Percentiles rank a stretch among this genome's conserved stretches.
phyloP scores from a whole-genome alignment of 2,329 filamentous ascomycete genomes.

The Paecilomyces niveus region DNA sequence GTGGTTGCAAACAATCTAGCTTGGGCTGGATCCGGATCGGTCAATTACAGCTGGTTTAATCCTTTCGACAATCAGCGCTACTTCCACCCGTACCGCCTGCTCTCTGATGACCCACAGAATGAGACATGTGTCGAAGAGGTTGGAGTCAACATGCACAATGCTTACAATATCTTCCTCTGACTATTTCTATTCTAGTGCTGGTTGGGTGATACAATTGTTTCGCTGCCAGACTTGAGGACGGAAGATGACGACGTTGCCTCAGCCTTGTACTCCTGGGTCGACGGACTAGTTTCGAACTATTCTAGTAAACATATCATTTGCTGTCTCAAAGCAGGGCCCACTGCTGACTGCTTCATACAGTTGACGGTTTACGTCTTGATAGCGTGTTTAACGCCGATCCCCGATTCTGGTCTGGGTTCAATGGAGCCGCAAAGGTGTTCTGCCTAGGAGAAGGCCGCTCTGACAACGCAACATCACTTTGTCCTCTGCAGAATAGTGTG shows the following conservation, averaged over 20 bases:
- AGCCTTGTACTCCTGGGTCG: slow-evolving; percentile 30
- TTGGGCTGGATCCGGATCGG: not conserved
- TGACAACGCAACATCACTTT: slow-evolving; percentile 23
- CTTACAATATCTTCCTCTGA: not conserved
- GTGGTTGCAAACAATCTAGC: slow-evolving; percentile 30
- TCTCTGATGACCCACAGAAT: slow-evolving; percentile 1
- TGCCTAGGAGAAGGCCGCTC: slow-evolving; percentile 35
- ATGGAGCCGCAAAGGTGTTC: slow-evolving; percentile 26
- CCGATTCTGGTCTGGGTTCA: slow-evolving; percentile 28
- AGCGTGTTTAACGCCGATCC: slow-evolving; percentile 36
- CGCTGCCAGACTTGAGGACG: slow-evolving; percentile 35
- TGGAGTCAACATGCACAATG: not conserved
- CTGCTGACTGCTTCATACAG: not conserved
- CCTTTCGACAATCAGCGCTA: slow-evolving; percentile 4
- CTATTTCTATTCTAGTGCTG: slow-evolving; percentile 17
- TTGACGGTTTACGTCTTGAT: slow-evolving; percentile 42
- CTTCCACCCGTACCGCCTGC: slow-evolving; percentile 2
- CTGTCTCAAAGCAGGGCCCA: no score
- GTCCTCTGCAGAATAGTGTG: slow-evolving; percentile 31
- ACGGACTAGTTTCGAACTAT: slow-evolving; percentile 28
- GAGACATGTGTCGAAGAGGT: slow-evolving; percentile 11
- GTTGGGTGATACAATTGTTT: slow-evolving; percentile 42
- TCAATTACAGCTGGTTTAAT: slow-evolving; percentile 4
- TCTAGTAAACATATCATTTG: slow-evolving; percentile 4
- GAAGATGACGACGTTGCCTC: slow-evolving; percentile 26